Base-by-base conservation (phyloP, 148 eudicot species). In the Cornus kousa region DNA sequence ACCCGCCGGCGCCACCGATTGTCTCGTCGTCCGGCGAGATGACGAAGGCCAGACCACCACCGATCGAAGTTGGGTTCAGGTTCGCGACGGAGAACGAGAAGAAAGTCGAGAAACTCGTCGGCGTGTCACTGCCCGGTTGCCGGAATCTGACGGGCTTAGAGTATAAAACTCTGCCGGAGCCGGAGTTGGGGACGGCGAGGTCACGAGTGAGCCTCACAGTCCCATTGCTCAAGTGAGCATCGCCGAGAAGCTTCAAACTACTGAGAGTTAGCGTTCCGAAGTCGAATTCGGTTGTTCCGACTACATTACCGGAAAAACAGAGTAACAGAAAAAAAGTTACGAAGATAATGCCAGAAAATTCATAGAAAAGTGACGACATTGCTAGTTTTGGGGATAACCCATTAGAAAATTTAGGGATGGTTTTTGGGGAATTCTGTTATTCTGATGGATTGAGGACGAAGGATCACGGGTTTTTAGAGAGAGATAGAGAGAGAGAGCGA, bases 1-100 rank as follows among this genome's bases (percentile, higher is more conserved):
- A 82, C 17, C 84, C 87, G 9, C 93, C 93, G 37, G 89, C 78
- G 43, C 76, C 77, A 9, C 93, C 95, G 13, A 83, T 5, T 1
- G 83, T 66, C 32, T 73, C 83, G 39, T 81, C 86, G 55, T 82
- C 85, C n/a, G 90, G 89, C 17, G 93, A 69, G 70, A 91, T 76
- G 50, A 91, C 77, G 32, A 91, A 91, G 2, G 95, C 90, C 19
- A 91, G 74, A 0, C 95, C 95, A 33, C 90, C 95, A 3, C 95
- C 95, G 40, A 90, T 87, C 9, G 95, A 91, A 14, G 87, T 82
- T 0, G 93, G 93, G 84, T 88, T 91, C 62, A 88, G 80, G 24
- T 87, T 88, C 17, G 84, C 60, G 20, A 91, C 62, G 0, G 89
- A 78, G 80, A 91, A 89, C 12, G 95, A 83, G 74, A 91, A 91